phyloP scores from a whole-genome alignment of 2,329 filamentous ascomycete species.

The Dothistroma pini region DNA sequence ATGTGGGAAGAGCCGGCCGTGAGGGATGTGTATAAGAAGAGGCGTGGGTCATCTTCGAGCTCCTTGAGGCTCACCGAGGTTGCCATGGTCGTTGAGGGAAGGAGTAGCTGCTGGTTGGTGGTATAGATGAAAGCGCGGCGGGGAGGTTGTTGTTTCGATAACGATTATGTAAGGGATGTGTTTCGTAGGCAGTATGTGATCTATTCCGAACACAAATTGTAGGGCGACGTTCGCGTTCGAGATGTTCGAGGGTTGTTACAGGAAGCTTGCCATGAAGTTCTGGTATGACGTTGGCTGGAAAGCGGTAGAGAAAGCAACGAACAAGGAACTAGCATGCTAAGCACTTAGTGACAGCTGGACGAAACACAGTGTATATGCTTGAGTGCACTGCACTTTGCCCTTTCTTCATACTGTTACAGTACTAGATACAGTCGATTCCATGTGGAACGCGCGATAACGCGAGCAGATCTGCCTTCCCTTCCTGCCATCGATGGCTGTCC shows the following conservation, averaged over 20 bases:
- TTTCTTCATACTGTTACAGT: neutral
- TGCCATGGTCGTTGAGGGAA: conserved; percentile 11
- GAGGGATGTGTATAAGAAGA: conserved; percentile 95
- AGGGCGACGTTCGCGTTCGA: neutral
- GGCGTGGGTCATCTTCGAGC: conserved; percentile 48
- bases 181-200: neutral
- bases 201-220: neutral
- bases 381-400: conserved; percentile 1
- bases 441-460: neutral
- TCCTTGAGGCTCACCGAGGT: conserved; percentile 38
- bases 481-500: neutral
- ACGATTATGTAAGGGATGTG: neutral
- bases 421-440: neutral
- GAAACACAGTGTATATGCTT: neutral
- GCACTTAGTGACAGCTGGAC: neutral
- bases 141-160: neutral
- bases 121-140: neutral
- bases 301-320: neutral
- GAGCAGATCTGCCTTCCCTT: neutral
- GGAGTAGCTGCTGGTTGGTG: neutral
- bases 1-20: conserved; percentile 95
- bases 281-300: neutral
- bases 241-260: neutral
- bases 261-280: neutral
- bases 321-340: neutral